Percentiles rank a stretch among this genome's conserved stretches.
phyloP scores from a whole-genome alignment of 1,284 basidiomycete species.

The Malassezia caprae region DNA sequence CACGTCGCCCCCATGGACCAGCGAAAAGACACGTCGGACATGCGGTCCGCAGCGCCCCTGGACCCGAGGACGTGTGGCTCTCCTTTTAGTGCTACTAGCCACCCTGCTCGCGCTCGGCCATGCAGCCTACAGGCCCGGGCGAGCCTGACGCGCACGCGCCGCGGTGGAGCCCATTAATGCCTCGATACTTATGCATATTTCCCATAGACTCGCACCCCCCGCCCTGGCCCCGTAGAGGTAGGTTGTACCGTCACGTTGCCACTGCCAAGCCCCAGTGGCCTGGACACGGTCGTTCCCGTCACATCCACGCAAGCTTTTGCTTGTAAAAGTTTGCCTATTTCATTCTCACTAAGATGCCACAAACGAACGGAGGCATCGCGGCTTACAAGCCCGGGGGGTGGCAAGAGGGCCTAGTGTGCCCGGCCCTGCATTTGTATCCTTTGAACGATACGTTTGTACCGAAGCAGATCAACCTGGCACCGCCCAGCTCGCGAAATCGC shows the following conservation, averaged over 20 bases:
- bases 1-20: neutral
- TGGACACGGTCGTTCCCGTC: neutral
- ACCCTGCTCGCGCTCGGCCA: neutral
- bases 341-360: neutral
- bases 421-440: conserved; percentile 61
- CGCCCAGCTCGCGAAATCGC: conserved; percentile 51
- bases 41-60: neutral
- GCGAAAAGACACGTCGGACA: neutral
- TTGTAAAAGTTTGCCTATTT: neutral
- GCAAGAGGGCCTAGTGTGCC: conserved; percentile 31
- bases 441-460: conserved; percentile 91
- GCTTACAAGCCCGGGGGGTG: neutral
- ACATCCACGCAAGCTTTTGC: neutral
- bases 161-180: neutral
- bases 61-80: neutral
- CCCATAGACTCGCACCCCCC: neutral
- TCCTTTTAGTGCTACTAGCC: neutral
- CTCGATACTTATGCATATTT: neutral
- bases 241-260: neutral
- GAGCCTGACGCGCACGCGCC: neutral
- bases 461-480: conserved; percentile 79
- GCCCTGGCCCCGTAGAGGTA: neutral
- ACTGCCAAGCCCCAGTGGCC: neutral
- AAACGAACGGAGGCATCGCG: neutral
- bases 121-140: neutral